These are phyloP conservation scores for Penicillium verrucosum DNA, from an alignment of 2,329 filamentous ascomycete genomes.

Conservation along the genomic window DNA sequence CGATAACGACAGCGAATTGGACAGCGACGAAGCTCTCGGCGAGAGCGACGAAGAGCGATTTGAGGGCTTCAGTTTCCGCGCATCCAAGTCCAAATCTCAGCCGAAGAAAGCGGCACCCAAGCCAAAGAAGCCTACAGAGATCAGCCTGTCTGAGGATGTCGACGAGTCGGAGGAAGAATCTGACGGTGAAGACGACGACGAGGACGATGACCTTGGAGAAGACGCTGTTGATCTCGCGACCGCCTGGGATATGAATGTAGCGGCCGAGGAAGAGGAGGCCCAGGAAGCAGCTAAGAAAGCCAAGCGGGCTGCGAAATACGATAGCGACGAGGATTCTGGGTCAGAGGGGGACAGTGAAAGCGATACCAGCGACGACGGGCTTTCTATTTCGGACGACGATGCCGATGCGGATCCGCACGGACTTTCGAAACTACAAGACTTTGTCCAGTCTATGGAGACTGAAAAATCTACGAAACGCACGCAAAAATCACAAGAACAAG, in stretches of 20 bases:
- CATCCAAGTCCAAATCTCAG: slow-evolving; percentile 38
- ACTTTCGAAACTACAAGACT: slow-evolving; percentile 62
- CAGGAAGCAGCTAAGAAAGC: slow-evolving; percentile 29
- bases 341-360: slow-evolving; percentile 48
- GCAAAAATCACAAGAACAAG: slow-evolving; percentile 54
- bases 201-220: slow-evolving; percentile 59
- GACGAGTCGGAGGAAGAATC: slow-evolving; percentile 44
- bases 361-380: slow-evolving; percentile 40
- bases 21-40: slow-evolving; percentile 80
- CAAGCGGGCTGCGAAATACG: slow-evolving; percentile 31
- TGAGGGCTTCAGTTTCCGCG: slow-evolving; percentile 68
- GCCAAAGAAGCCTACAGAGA: slow-evolving; percentile 32
- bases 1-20: slow-evolving; percentile 66
- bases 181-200: slow-evolving; percentile 24
- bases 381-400: slow-evolving; percentile 45
- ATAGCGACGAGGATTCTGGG: slow-evolving; percentile 36
- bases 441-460: slow-evolving; percentile 63
- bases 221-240: slow-evolving; percentile 62
- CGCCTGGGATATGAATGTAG: slow-evolving; percentile 55
- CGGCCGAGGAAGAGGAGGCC: slow-evolving; percentile 43
- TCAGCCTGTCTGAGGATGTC: slow-evolving; percentile 52
- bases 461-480: slow-evolving; percentile 35
- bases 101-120: slow-evolving; percentile 23
- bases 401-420: slow-evolving; percentile 51
- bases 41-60: slow-evolving; percentile 85